Evolutionary conservation across 1,139 yeast species (phyloP), one percentile per base, ranked within the genome.

Genomic region (Pichia sp.): DNA sequence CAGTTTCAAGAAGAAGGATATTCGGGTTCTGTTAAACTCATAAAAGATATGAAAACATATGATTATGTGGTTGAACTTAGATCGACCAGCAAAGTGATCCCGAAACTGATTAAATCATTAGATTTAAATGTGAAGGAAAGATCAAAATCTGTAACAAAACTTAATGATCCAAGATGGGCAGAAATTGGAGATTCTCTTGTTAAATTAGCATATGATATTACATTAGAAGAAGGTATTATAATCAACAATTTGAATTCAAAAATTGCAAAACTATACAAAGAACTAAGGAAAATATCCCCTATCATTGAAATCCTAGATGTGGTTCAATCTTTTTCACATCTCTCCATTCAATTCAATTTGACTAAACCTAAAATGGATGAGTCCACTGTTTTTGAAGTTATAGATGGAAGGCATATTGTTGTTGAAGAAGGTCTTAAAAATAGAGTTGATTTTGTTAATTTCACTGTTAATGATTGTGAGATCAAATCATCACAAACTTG

Each of bases 321-420:
- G 0, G 71, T 86, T 0, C 67, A 81, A 8, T 84, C 96, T 0
- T 87, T 93, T 65, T 83, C 96, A 0, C 67, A 69, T 1, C 63
- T 91, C 6, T 84, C 97, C 0, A 63, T 67, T 21, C 96, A 88
- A 55, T 76, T 76, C 48, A 68, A 77, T 27, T 70, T 90, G 46
- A 79, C 76, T 0, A 70, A 89, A 45, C 99, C 99, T 0, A 67
- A 59, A n/a, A 66, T 91, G 35, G 75, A 76, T 36, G 63, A 74
- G n/a, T 61, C 73, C 1, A 66, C 67, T 24, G 69, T 62, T 14
- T 64, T 84, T n/a, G 66, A 70, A 3, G 72, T 84, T 9, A 56
- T 60, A 2, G 73, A 71, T 7, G 98, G 98, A 0, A 72, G 97
- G 20, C 98, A 93, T 64, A 64, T 87, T n/a, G 90, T 89, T 12